Percentiles rank a stretch among this genome's conserved stretches.
Evolutionary conservation across 371 early-diverging fungal genomes (phyloP).

Genomic region (Blakeslea trispora): DNA sequence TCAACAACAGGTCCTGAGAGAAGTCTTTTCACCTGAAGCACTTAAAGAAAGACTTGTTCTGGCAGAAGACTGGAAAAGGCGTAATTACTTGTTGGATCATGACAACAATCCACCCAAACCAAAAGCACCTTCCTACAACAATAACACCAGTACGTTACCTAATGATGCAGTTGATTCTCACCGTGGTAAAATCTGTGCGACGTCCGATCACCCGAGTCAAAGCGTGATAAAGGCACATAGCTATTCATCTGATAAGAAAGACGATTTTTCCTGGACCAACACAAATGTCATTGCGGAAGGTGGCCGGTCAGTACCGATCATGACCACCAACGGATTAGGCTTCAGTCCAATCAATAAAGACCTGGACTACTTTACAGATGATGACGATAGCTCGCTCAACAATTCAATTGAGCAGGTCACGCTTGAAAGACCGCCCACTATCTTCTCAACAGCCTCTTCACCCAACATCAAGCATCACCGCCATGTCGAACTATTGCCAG

Average conservation of each 20-base stretch:
- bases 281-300: conserved; percentile 19
- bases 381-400: no score
- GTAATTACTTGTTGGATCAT: neutral
- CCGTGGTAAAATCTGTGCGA: no score
- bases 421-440: conserved; percentile 13
- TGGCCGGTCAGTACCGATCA: conserved; percentile 29
- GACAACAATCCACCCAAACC: no score
- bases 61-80: conserved; percentile 39
- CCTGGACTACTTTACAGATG: neutral
- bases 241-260: conserved; percentile 5
- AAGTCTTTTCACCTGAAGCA: conserved; percentile 76
- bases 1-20: conserved; percentile 72
- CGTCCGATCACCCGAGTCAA: no score
- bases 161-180: no score
- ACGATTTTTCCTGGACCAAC: conserved; percentile 8
- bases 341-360: neutral
- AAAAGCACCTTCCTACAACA: no score
- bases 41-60: conserved; percentile 56
- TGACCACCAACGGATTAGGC: neutral
- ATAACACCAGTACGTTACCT: no score
- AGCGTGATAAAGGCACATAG: conserved; percentile 13
- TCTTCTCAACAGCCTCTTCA: conserved; percentile 5
- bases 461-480: neutral
- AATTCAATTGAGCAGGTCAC: conserved; percentile 10
- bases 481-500: neutral